phyloP scores from a whole-genome alignment of 768 basidiomycete species.

The Rhodosporidiobolus odoratus region DNA sequence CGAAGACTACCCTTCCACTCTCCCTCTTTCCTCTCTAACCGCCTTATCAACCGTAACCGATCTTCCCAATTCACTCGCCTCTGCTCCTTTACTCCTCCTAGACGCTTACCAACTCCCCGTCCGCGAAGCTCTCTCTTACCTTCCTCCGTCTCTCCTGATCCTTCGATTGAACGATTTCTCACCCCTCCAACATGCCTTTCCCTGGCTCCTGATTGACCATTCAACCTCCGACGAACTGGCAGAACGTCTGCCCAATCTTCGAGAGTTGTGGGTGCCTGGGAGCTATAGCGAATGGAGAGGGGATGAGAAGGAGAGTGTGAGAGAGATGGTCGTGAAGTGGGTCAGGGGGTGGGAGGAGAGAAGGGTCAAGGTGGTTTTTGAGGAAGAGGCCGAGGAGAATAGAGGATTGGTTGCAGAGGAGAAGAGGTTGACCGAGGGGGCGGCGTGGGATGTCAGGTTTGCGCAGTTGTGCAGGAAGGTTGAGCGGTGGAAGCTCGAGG shows the following conservation, averaged over 20 bases:
- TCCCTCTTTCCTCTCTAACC: not conserved
- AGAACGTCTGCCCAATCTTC: not conserved
- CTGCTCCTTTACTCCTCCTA: not conserved
- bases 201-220: conserved; percentile 5
- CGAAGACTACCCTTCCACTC: not conserved
- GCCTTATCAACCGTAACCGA: not conserved
- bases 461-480: not conserved
- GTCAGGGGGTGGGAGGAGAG: not conserved
- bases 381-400: not conserved
- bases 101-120: conserved; percentile 7
- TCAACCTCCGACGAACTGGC: not conserved
- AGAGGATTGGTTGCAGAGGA: not conserved
- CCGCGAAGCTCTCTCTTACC: not conserved
- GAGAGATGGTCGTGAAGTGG: not conserved
- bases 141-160: not conserved
- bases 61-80: not conserved
- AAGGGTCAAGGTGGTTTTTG: not conserved
- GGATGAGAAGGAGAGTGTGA: not conserved
- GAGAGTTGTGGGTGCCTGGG: conserved; percentile 5
- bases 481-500: not conserved
- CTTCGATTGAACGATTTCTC: conserved; percentile 7
- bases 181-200: not conserved
- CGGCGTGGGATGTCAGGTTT: conserved; percentile 3
- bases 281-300: conserved; percentile 3
- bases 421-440: not conserved